These are phyloP conservation scores for Gossypium turneri DNA, from an alignment of 345 rosid genomes.

Conservation along the genomic window DNA sequence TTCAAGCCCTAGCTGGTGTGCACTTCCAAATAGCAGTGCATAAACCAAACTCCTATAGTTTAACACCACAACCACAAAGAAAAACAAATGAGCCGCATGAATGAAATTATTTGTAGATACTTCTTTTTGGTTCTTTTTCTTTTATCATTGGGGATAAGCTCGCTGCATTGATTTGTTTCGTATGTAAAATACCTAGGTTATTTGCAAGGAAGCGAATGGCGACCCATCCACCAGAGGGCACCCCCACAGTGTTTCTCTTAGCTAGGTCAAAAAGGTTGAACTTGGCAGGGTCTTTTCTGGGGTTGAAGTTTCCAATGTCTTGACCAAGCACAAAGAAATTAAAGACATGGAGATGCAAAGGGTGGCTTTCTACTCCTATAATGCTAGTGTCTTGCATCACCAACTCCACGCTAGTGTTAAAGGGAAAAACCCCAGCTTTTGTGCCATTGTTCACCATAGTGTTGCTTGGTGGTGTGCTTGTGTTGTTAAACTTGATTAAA, in stretches of 20 bases:
- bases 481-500: constrained; percentile 46
- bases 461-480: constrained; percentile 44
- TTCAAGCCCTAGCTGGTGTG: constrained; percentile 62
- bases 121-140: too few relatives aligned
- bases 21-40: constrained; percentile 54
- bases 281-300: constrained; percentile 40
- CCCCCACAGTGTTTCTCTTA: constrained; percentile 45
- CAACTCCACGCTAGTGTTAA: constrained; percentile 43
- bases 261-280: constrained; percentile 50
- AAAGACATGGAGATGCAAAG: constrained; percentile 53
- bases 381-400: constrained; percentile 54
- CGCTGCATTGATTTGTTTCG: background rate
- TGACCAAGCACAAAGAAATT: constrained; percentile 47
- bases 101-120: too few relatives aligned
- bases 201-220: constrained; percentile 49
- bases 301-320: constrained; percentile 45
- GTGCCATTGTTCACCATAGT: constrained; percentile 36
- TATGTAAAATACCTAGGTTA: constrained; percentile 37
- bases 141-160: too few relatives aligned
- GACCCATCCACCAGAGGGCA: constrained; percentile 62
- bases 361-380: constrained; percentile 48
- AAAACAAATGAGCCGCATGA: background rate
- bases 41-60: constrained; percentile 41
- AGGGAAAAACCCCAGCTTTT: constrained; percentile 36
- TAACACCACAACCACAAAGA: background rate